A percentile compares a stretch with the other conserved stretches of the same genome.
These are phyloP conservation scores for Gynochthodes officinalis DNA, from an alignment of 257 asterid species.

Conservation along the genomic window DNA sequence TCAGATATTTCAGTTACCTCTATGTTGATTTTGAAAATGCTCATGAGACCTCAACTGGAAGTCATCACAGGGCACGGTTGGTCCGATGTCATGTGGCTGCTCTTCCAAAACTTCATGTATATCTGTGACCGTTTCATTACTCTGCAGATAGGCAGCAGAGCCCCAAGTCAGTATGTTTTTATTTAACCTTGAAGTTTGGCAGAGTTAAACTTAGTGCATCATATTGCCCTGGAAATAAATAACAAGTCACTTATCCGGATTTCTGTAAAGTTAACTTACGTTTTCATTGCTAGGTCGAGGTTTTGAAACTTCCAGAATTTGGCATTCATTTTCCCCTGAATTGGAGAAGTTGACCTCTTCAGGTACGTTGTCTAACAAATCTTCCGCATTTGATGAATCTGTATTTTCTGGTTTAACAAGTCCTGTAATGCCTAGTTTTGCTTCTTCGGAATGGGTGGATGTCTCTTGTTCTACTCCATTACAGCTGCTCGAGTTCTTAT, in stretches of 20 bases:
- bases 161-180: conserved; percentile 3
- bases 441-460: conserved; percentile 19
- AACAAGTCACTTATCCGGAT: background rate
- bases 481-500: conserved; percentile 25
- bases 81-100: conserved; percentile 22
- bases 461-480: conserved; percentile 28
- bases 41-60: background rate
- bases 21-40: conserved; percentile 1
- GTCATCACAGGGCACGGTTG: conserved; percentile 12
- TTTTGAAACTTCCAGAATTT: conserved; percentile 22
- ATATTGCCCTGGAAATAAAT: background rate
- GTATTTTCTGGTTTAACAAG: conserved; percentile 13
- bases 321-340: conserved; percentile 34
- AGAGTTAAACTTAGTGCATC: background rate
- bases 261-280: conserved; percentile 31
- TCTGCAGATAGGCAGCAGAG: conserved; percentile 40
- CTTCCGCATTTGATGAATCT: conserved; percentile 6
- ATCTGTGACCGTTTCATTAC: conserved; percentile 16
- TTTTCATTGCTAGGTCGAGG: conserved; percentile 24
- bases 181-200: background rate
- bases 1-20: conserved; percentile 10
- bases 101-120: conserved; percentile 23
- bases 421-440: conserved; percentile 17
- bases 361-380: conserved; percentile 17
- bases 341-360: conserved; percentile 11